Percentiles rank a stretch among this genome's conserved stretches.
Evolutionary conservation across 495 filamentous ascomycete genomes (phyloP).

Genomic region (Aspergillus biplanus): DNA sequence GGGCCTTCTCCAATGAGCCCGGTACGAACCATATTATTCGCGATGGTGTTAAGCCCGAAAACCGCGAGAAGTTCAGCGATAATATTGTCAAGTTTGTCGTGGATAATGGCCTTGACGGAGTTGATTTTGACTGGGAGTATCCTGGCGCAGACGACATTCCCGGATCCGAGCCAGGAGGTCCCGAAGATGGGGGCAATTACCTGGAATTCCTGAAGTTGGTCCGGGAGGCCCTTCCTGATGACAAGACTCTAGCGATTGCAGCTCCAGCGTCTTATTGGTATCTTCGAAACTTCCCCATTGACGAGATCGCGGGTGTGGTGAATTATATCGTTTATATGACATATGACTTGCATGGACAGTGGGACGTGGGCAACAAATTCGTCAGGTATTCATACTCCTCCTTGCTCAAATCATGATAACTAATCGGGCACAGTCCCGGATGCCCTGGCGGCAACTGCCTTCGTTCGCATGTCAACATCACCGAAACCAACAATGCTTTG

Average conservation of each 20-base stretch:
- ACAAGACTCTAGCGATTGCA: constrained; percentile 22
- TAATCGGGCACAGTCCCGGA: constrained; percentile 29
- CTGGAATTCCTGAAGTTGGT: constrained; percentile 25
- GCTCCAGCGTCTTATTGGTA: constrained; percentile 35
- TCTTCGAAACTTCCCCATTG: constrained; percentile 35
- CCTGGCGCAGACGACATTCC: constrained; percentile 41
- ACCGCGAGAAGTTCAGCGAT: constrained; percentile 35
- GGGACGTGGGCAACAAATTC: neutral
- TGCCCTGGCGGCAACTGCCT: constrained; percentile 44
- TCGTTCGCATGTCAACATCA: constrained; percentile 43
- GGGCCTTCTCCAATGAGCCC: constrained; percentile 43
- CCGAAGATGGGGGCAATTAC: constrained; percentile 28
- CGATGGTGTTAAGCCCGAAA: constrained; percentile 32
- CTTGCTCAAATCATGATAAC: constrained; percentile 26
- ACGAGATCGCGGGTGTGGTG: constrained; percentile 23
- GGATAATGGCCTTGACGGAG: constrained; percentile 36
- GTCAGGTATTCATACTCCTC: constrained; percentile 30
- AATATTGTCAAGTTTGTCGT: constrained; percentile 41
- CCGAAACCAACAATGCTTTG: constrained; percentile 42
- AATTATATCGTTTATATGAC: constrained; percentile 44
- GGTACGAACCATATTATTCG: constrained; percentile 42
- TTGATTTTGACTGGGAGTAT: constrained; percentile 49
- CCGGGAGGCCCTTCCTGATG: neutral
- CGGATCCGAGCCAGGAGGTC: constrained; percentile 34
- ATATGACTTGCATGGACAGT: constrained; percentile 35